Evolutionary conservation across 164 flowering plant genomes (phyloP).

Genomic region (Litsea cubeba): DNA sequence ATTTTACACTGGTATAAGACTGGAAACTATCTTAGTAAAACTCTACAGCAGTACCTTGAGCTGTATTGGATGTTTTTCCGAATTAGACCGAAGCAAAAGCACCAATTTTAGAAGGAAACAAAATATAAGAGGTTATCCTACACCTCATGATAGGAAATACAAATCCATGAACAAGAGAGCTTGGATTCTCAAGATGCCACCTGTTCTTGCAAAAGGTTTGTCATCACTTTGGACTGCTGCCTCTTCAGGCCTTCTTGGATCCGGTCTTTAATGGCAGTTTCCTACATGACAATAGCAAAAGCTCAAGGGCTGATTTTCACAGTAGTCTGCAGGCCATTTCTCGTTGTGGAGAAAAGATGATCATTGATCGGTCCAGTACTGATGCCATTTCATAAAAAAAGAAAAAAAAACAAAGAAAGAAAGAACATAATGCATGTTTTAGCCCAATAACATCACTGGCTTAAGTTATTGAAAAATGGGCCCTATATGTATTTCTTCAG

Average conservation of each 20-base stretch:
- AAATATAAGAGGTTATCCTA: neutral
- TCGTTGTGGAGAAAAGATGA: too few relatives aligned
- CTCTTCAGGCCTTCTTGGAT: conserved; percentile 28
- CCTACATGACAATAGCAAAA: conserved; percentile 5
- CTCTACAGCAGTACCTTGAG: neutral
- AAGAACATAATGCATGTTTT: too few relatives aligned
- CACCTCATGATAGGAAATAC: conserved; percentile 7
- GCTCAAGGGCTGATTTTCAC: too few relatives aligned
- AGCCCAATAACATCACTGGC: too few relatives aligned
- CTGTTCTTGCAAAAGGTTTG: conserved; percentile 1
- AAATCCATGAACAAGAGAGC: neutral
- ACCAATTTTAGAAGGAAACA: conserved; percentile 1
- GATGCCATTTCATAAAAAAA: too few relatives aligned
- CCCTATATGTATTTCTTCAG: too few relatives aligned
- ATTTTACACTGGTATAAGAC: neutral
- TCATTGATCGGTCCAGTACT: too few relatives aligned
- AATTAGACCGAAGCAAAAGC: conserved; percentile 3
- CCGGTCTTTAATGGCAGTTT: conserved; percentile 28
- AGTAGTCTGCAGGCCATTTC: too few relatives aligned
- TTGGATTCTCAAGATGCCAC: conserved; percentile 1
- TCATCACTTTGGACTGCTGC: conserved; percentile 11
- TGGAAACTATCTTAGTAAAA: neutral
- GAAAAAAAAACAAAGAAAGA: too few relatives aligned
- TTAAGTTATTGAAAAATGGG: too few relatives aligned
- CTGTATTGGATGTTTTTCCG: neutral